These are phyloP conservation scores for Laetiporus sulphureus DNA, from an alignment of 1,284 basidiomycete species.

Conservation along the genomic window DNA sequence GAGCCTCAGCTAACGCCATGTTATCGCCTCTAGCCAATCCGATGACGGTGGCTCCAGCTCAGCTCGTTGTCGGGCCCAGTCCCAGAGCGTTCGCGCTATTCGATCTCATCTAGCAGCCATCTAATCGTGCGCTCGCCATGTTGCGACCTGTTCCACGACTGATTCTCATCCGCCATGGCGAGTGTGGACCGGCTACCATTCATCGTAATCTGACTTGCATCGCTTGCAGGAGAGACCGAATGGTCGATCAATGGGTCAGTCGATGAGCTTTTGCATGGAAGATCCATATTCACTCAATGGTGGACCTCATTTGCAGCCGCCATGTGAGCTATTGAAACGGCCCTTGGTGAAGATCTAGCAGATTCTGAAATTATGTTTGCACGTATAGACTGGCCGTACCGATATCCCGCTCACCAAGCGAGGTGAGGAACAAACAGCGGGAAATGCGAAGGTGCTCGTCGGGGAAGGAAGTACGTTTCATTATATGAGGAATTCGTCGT, in stretches of 20 bases:
- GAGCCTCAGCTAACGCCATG: neutral
- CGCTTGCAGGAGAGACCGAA: conserved; percentile 77
- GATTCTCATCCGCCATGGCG: conserved; percentile 75
- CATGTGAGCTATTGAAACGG: conserved; percentile 49
- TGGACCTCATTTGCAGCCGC: conserved; percentile 41
- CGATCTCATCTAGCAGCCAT: neutral
- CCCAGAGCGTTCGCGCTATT: no score
- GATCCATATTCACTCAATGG: no score
- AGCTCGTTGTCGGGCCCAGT: no score
- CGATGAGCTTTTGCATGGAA: no score
- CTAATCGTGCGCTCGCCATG: conserved; percentile 10
- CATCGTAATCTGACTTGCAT: conserved; percentile 5
- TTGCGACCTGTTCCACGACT: conserved; percentile 62
- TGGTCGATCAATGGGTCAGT: conserved; percentile 85
- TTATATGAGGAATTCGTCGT: neutral
- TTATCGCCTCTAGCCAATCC: neutral
- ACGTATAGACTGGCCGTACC: conserved; percentile 72
- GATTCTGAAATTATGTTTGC: conserved; percentile 3
- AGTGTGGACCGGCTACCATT: conserved; percentile 7
- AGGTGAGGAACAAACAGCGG: conserved; percentile 71
- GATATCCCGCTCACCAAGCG: conserved; percentile 84
- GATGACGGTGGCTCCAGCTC: no score
- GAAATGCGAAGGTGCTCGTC: conserved; percentile 61
- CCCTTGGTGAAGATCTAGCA: conserved; percentile 3
- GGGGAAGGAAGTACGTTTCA: conserved; percentile 66